A percentile compares a stretch with the other conserved stretches of the same genome.
Evolutionary conservation across 192 early-diverging fungal species (phyloP).

Genomic region (Phycomyces blakesleeanus): DNA sequence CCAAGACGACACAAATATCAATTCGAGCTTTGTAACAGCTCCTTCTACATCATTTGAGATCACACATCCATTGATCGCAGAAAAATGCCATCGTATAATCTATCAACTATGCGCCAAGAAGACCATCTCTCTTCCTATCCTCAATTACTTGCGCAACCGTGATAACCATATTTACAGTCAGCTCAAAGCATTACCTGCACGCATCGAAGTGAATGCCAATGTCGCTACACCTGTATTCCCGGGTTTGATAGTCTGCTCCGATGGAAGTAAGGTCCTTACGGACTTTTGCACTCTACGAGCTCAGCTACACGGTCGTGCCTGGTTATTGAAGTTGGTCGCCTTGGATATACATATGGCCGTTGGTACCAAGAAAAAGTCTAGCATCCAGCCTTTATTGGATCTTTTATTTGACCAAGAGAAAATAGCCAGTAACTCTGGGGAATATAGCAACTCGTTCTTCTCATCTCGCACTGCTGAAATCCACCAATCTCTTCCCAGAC

Average conservation of each 20-base stretch:
- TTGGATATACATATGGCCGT: conserved; percentile 73
- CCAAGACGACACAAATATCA: conserved; percentile 32
- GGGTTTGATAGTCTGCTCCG: conserved; percentile 6
- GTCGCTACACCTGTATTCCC: conserved; percentile 12
- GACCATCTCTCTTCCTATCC: conserved; percentile 61
- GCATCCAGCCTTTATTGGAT: conserved; percentile 32
- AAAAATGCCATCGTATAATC: conserved; percentile 86
- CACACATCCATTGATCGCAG: conserved; percentile 75
- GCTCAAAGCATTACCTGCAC: conserved; percentile 43
- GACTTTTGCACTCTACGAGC: conserved; percentile 38
- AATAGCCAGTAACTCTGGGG: conserved; percentile 12
- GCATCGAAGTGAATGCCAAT: conserved; percentile 18
- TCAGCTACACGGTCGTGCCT: conserved; percentile 80
- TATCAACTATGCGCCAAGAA: conserved; percentile 75
- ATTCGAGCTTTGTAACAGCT: not conserved
- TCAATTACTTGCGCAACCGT: conserved; percentile 74
- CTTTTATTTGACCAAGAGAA: conserved; percentile 36
- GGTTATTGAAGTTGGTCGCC: conserved; percentile 83
- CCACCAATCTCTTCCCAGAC: conserved; percentile 68
- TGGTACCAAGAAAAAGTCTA: conserved; percentile 35
- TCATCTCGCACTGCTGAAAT: conserved; percentile 16
- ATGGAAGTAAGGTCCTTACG: conserved; percentile 9
- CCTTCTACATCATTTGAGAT: conserved; percentile 43
- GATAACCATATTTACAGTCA: conserved; percentile 77
- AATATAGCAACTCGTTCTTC: not conserved